phyloP scores from a whole-genome alignment of 805 yeast species.

The Zygotorulaspora sp. region DNA sequence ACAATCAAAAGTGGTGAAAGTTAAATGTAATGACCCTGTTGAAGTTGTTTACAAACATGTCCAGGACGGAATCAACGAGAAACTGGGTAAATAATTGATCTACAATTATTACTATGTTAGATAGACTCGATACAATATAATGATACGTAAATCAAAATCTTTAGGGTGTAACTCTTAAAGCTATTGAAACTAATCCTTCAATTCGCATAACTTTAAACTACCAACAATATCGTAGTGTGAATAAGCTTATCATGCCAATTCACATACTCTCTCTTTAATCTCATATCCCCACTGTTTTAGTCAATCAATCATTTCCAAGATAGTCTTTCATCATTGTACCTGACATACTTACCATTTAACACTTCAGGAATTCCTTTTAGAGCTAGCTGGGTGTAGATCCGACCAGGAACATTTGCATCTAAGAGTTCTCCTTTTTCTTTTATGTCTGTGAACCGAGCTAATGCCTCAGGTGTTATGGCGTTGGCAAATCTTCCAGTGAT shows the following conservation, averaged over 20 bases:
- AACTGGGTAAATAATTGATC: too few relatives aligned
- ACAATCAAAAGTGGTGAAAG: slow-evolving; percentile 69
- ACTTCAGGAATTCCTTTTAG: slow-evolving; percentile 50
- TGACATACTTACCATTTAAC: slow-evolving; percentile 62
- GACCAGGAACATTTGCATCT: slow-evolving; percentile 68
- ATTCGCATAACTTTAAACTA: too few relatives aligned
- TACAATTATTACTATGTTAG: too few relatives aligned
- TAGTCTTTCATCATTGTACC: slow-evolving; percentile 48
- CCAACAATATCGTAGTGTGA: too few relatives aligned
- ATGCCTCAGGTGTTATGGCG: slow-evolving; percentile 57
- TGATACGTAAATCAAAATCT: too few relatives aligned
- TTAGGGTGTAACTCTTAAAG: too few relatives aligned
- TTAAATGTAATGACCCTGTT: slow-evolving; percentile 74
- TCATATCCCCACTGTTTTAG: too few relatives aligned
- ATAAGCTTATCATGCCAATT: too few relatives aligned
- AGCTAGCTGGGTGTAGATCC: slow-evolving; percentile 62
- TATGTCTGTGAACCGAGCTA: slow-evolving; percentile 60
- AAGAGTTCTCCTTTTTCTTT: slow-evolving; percentile 56
- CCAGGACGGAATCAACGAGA: slow-evolving; percentile 58
- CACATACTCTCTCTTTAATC: too few relatives aligned
- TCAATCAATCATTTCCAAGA: not conserved
- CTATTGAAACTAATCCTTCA: too few relatives aligned
- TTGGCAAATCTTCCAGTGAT: slow-evolving; percentile 58
- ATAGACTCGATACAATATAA: too few relatives aligned
- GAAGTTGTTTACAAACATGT: slow-evolving; percentile 73